These are phyloP conservation scores for Tetrapisispora taiwanensis DNA, from an alignment of 805 yeast genomes.

Conservation along the genomic window DNA sequence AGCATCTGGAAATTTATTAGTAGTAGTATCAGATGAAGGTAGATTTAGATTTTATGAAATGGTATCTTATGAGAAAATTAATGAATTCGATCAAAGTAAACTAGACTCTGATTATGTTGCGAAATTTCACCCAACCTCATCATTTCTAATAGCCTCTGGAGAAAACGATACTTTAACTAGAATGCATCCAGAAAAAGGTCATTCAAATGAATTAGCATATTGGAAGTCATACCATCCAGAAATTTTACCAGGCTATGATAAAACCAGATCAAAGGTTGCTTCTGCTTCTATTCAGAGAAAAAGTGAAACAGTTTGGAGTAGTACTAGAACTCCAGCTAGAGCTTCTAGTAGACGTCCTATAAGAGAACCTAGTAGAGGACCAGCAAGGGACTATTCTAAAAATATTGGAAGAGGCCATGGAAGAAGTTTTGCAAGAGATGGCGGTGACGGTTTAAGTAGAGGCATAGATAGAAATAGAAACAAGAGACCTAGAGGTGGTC, in stretches of 20 bases:
- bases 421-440: neutral
- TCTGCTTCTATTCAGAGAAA: neutral
- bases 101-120: slow-evolving; percentile 10
- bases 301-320: slow-evolving; percentile 5
- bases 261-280: neutral
- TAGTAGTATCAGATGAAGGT: slow-evolving; percentile 13
- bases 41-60: slow-evolving; percentile 13
- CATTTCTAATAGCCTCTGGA: slow-evolving; percentile 16
- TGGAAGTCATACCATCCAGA: slow-evolving; percentile 11
- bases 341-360: neutral
- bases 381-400: neutral
- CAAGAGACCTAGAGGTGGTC: neutral
- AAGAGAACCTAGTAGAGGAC: neutral
- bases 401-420: neutral
- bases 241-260: neutral
- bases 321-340: slow-evolving; percentile 4
- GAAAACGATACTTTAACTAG: slow-evolving; percentile 15
- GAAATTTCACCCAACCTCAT: slow-evolving; percentile 20
- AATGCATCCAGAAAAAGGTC: slow-evolving; percentile 6
- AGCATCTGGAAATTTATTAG: slow-evolving; percentile 17
- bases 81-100: slow-evolving; percentile 1
- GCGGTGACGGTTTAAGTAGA: neutral
- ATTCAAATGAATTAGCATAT: slow-evolving; percentile 7
- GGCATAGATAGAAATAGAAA: neutral
- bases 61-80: slow-evolving; percentile 6